Conservation (phyloP, 2,329 filamentous ascomycete species). For the Arthrobotrys sinensis region DNA sequence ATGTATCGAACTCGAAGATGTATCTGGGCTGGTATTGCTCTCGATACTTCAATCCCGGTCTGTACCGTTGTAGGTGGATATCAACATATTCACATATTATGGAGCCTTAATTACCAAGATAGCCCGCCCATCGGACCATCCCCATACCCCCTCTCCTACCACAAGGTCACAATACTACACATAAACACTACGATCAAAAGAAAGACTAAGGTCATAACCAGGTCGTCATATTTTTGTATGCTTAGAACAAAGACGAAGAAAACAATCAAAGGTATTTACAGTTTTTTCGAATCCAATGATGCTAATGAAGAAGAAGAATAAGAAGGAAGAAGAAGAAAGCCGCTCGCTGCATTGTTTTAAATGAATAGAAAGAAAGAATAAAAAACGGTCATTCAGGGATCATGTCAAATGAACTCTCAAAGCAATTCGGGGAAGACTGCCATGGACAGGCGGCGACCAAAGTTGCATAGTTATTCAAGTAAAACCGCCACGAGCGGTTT, state of each 20-base stretch:
- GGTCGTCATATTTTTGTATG: conserved; percentile 30
- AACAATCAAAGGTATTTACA: conserved; percentile 28
- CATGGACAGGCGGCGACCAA: neutral
- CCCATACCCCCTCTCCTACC: no score
- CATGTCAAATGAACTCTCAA: conserved; percentile 55
- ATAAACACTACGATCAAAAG: neutral
- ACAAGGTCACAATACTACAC: no score
- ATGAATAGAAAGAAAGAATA: neutral
- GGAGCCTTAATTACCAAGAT: no score
- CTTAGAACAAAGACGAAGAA: conserved; percentile 17
- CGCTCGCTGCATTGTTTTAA: conserved; percentile 13
- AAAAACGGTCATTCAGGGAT: conserved; percentile 37
- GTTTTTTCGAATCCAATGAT: neutral
- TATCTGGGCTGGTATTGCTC: no score
- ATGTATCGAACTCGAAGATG: no score
- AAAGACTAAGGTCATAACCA: conserved; percentile 17
- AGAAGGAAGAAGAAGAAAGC: conserved; percentile 20
- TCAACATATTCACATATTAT: no score
- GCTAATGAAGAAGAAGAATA: conserved; percentile 16
- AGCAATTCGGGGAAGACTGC: conserved; percentile 1
- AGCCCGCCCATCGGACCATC: neutral
- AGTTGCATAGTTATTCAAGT: conserved; percentile 10
- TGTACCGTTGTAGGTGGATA: no score
- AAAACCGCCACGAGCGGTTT: conserved; percentile 1
- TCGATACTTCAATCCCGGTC: no score